Conservation (phyloP, 495 filamentous ascomycete species). For the Penicillium odoratum region DNA sequence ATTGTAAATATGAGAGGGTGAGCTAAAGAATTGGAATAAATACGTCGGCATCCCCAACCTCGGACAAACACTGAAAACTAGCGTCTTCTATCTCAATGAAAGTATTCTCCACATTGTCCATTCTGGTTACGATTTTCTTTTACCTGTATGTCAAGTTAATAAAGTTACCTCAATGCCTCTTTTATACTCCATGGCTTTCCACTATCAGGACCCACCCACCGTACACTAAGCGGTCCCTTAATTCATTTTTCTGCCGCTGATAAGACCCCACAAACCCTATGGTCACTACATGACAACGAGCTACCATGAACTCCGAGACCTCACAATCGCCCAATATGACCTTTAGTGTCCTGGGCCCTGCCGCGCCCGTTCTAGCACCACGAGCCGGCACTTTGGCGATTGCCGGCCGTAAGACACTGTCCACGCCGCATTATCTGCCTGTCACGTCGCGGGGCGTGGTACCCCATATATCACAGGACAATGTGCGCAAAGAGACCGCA, state of each 20-base stretch:
- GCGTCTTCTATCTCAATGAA: too few relatives aligned
- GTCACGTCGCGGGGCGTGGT: constrained; percentile 78
- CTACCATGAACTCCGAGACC: constrained; percentile 32
- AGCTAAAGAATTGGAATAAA: too few relatives aligned
- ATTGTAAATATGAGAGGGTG: too few relatives aligned
- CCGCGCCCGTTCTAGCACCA: constrained; percentile 35
- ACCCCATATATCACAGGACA: constrained; percentile 88
- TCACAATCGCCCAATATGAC: constrained; percentile 23
- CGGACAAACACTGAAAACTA: neutral
- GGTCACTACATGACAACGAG: constrained; percentile 17
- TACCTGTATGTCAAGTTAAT: neutral
- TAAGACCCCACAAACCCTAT: constrained; percentile 20
- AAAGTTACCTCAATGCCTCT: neutral
- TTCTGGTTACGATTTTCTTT: too few relatives aligned
- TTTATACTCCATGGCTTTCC: neutral
- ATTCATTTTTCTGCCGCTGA: constrained; percentile 8
- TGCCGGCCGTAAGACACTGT: constrained; percentile 56
- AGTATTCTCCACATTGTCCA: too few relatives aligned
- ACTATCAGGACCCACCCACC: neutral
- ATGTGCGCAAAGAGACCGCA: constrained; percentile 61
- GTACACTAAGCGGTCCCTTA: neutral
- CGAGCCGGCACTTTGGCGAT: constrained; percentile 66
- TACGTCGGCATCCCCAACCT: neutral
- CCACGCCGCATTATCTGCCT: constrained; percentile 80
- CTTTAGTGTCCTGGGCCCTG: constrained; percentile 32